Percentiles rank a stretch among this genome's conserved stretches.
phyloP scores from a whole-genome alignment of 1,284 basidiomycete genomes.

The Ustilago lituana region DNA sequence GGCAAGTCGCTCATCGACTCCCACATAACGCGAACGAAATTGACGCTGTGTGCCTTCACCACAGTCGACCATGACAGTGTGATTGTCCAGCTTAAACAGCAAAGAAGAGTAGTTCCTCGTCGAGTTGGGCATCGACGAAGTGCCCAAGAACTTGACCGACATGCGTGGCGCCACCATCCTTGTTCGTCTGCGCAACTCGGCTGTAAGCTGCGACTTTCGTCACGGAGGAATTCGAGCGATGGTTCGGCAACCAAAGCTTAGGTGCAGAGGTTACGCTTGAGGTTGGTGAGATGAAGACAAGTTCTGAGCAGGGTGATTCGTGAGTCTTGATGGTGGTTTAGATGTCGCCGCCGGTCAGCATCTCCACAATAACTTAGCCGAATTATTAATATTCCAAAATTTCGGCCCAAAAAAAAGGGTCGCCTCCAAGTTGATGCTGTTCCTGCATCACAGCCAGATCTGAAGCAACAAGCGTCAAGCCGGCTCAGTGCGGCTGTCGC shows the following conservation, averaged over 20 bases:
- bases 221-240: too few species aligned
- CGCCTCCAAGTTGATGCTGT: too few species aligned
- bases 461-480: too few species aligned
- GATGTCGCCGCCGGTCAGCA: too few species aligned
- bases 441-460: too few species aligned
- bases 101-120: slow-evolving; percentile 64
- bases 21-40: slow-evolving; percentile 47
- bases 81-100: slow-evolving; percentile 57
- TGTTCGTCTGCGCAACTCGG: background rate
- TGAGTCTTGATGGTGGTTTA: too few species aligned
- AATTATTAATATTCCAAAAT: too few species aligned
- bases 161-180: slow-evolving; percentile 50
- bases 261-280: background rate
- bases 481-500: too few species aligned
- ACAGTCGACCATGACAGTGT: slow-evolving; percentile 64
- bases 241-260: too few species aligned
- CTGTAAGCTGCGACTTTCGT: too few species aligned
- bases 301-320: too few species aligned
- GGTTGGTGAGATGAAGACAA: slow-evolving; percentile 4
- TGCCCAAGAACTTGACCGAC: slow-evolving; percentile 62
- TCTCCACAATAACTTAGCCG: too few species aligned
- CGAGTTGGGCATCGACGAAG: slow-evolving; percentile 59
- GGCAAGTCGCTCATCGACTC: slow-evolving; percentile 55
- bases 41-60: slow-evolving; percentile 66
- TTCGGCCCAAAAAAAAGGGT: slow-evolving; percentile 1